Evolutionary conservation across 2,329 filamentous ascomycete species (phyloP), one percentile per base, ranked within the genome.

Genomic region (Neopestalotiopsis sp.): DNA sequence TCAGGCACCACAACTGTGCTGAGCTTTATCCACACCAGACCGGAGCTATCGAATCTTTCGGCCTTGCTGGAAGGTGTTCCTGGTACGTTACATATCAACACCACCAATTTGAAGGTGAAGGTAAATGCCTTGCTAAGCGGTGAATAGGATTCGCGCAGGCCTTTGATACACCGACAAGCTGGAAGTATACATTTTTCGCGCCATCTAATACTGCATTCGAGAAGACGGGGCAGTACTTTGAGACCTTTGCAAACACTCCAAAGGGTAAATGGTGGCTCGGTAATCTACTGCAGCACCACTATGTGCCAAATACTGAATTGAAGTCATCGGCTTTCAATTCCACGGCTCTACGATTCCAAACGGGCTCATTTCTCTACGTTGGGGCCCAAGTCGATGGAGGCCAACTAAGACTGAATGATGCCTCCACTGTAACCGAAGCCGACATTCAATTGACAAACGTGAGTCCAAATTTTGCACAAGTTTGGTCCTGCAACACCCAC

Each of bases 161-260:
- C 5, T 78, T 79, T 63, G 68, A 74, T 61, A 78, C 76, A 2
- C 63, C 66, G 9, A 69, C 75, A 1, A 71, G 69, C 1, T 78
- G 74, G 74, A 71, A 74, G 20, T 79, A 74, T 59, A 78, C 75
- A 30, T 78, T 78, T 67, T 78, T 79, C 60, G 77, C 75, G 2
- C 75, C 76, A 3, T 76, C 74, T 1, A 73, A 78, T 45, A 70
- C 72, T 3, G 77, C 77, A 10, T 79, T 79, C 61, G 72, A 73
- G 17, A 70, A 76, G 38, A 78, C 75, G 0, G 74, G 75, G 1
- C 49, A 72, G 42, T 78, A 78, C 67, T 77, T 73, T 49, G 69
- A 70, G 5, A 78, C 73, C 3, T 75, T 70, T 60, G 68, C 69
- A n/a, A 65, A 58, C 17, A 76, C 77, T 7, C 71, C 71, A 2